These are phyloP conservation scores for Isatis lusitanica DNA, from an alignment of 441 rosid species.

Conservation along the genomic window DNA sequence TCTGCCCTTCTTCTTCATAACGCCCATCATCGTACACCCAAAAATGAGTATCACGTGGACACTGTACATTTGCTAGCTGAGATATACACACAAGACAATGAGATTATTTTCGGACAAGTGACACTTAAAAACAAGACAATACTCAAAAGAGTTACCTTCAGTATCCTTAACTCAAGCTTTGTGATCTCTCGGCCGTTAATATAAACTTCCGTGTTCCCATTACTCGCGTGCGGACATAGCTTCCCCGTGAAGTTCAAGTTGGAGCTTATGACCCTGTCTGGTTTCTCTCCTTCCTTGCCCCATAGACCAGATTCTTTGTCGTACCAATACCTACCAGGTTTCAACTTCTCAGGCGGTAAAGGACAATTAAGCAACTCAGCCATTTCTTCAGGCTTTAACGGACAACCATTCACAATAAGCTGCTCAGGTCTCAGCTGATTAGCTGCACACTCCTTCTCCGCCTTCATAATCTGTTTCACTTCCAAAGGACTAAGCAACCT, in stretches of 20 bases:
- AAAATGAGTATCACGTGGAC: slow-evolving; percentile 97
- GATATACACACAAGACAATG: slow-evolving; percentile 6
- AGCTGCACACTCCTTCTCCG: slow-evolving; percentile 95
- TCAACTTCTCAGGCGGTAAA: slow-evolving; percentile 83
- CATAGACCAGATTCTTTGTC: slow-evolving; percentile 97
- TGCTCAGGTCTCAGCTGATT: slow-evolving; percentile 98
- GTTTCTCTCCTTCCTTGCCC: slow-evolving; percentile 99
- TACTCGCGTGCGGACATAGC: slow-evolving; percentile 74
- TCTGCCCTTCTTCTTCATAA: slow-evolving; percentile 99
- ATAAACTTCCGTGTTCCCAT: slow-evolving; percentile 87
- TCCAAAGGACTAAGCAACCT: slow-evolving; percentile 90
- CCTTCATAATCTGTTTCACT: slow-evolving; percentile 97
- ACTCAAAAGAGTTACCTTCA: slow-evolving; percentile 51
- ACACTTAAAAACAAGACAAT: background rate
- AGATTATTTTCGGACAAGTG: background rate
- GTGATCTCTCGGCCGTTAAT: slow-evolving; percentile 96
- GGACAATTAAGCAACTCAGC: slow-evolving; percentile 77
- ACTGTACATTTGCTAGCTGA: slow-evolving; percentile 93
- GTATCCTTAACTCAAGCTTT: slow-evolving; percentile 76
- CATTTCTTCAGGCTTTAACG: slow-evolving; percentile 93
- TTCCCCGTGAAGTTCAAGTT: slow-evolving; percentile 89
- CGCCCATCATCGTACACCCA: slow-evolving; percentile 99
- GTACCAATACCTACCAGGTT: slow-evolving; percentile 97
- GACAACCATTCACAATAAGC: slow-evolving; percentile 76
- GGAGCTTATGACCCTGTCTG: slow-evolving; percentile 77